Evolutionary conservation across 2,329 filamentous ascomycete species (phyloP), one percentile per base, ranked within the genome.

Genomic region (Cercospora sp.): DNA sequence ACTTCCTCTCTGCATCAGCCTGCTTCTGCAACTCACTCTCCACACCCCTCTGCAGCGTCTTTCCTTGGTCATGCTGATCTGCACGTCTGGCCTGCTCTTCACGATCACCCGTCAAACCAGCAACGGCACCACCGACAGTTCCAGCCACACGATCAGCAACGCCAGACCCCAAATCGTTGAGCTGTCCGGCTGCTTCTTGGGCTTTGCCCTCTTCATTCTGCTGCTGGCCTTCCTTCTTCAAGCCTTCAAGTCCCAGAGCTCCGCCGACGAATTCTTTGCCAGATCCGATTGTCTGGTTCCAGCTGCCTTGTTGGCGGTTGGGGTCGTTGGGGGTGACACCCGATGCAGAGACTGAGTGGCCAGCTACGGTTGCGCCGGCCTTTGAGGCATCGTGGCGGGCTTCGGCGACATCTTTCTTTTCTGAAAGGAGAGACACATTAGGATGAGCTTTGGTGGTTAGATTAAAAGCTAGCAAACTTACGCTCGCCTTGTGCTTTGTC

Each of bases 271-370:
- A 84, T 79, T 97, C 92, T 84, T 97, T 97, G 53, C 89, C 89
- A 0, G 90, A 87, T 63, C 94, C 94, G n/a, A 94, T 77, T 5
- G 93, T 97, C 82, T 97, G 94, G 83, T 97, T 92, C 89, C 91
- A 96, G 18, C 86, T 85, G 53, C 94, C 94, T 18, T 87, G 79
- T 24, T 85, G 82, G 72, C 93, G 91, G 79, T 94, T 84, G 10
- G 89, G 84, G 80, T 92, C 85, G 80, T 97, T 92, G 70, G 89
- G 86, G 60, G 91, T 83, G 40, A 89, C 90, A 59, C 92, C 92
- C 0, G 88, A 87, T 61, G 89, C 84, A 10, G 90, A 90, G 67
- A 91, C 85, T 26, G 89, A 88, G 78, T 89, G 84, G 69, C 90
- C 89, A 4, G 91, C 93, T n/a, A 90, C 78, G 79, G 93, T 94